These are phyloP conservation scores for Eremomyces bilateralis DNA, from an alignment of 495 filamentous ascomycete genomes.

Conservation along the genomic window DNA sequence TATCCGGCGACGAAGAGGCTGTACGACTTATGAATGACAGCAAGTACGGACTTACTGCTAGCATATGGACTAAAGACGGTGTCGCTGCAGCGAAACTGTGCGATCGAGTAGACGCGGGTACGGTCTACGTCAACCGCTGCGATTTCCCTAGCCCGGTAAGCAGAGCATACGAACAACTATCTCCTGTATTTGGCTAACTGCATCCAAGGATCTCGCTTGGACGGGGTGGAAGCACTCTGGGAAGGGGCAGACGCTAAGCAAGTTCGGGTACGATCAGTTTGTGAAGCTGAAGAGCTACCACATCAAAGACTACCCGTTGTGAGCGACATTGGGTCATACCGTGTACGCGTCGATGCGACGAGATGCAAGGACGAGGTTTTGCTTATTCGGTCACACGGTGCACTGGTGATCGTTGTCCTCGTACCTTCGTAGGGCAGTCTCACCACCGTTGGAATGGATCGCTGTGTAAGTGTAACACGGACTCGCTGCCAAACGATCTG, in stretches of 20 bases:
- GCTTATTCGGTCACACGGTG: too few species aligned
- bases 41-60: conserved; percentile 86
- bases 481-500: too few species aligned
- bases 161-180: not conserved
- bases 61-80: conserved; percentile 90
- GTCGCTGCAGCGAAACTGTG: conserved; percentile 52
- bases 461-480: too few species aligned
- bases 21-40: conserved; percentile 82
- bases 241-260: conserved; percentile 72
- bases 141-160: conserved; percentile 85
- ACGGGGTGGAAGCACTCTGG: conserved; percentile 95
- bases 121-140: conserved; percentile 87
- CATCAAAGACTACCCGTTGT: conserved; percentile 68
- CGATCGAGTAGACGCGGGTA: conserved; percentile 75
- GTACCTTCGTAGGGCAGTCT: too few species aligned
- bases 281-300: conserved; percentile 92
- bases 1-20: conserved; percentile 63
- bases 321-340: too few species aligned
- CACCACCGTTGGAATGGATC: too few species aligned
- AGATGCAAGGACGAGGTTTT: too few species aligned
- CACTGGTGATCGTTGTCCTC: too few species aligned
- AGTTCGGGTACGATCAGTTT: conserved; percentile 83
- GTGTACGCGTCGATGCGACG: too few species aligned
- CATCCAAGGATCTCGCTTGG: conserved; percentile 74
- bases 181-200: conserved; percentile 2